These are phyloP conservation scores for Xylaria sp. DNA, from an alignment of 2,329 filamentous ascomycete genomes.

Conservation along the genomic window DNA sequence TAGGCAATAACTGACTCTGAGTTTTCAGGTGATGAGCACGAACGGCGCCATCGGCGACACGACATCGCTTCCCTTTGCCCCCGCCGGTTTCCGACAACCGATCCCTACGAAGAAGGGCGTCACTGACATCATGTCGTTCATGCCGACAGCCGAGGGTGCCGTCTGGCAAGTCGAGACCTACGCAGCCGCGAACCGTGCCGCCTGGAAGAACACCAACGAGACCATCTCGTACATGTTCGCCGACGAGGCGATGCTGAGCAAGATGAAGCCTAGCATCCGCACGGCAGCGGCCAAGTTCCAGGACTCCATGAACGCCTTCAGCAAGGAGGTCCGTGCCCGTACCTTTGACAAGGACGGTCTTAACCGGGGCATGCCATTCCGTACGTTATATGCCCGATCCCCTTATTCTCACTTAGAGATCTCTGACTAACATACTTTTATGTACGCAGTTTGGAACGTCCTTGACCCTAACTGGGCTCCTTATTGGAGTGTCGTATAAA, in stretches of 20 bases:
- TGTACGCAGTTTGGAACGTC: slow-evolving; percentile 53
- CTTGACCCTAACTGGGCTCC: slow-evolving; percentile 34
- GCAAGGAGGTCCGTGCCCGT: slow-evolving; percentile 50
- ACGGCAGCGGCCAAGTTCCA: slow-evolving; percentile 51
- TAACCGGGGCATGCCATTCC: slow-evolving; percentile 59
- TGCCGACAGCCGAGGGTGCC: slow-evolving; percentile 49
- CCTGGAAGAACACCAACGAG: slow-evolving; percentile 49
- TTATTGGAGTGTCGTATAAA: slow-evolving; percentile 35
- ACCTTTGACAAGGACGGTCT: slow-evolving; percentile 56
- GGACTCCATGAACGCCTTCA: slow-evolving; percentile 52
- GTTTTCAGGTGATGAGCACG: slow-evolving; percentile 50
- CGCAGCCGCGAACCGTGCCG: slow-evolving; percentile 55
- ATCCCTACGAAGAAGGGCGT: slow-evolving; percentile 54
- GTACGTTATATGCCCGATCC: too few relatives aligned
- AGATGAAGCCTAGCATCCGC: slow-evolving; percentile 48
- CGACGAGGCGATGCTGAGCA: slow-evolving; percentile 47
- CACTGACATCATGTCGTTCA: slow-evolving; percentile 47
- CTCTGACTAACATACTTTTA: too few relatives aligned
- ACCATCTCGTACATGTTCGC: slow-evolving; percentile 56
- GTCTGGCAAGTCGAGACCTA: slow-evolving; percentile 52
- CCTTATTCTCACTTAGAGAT: too few relatives aligned
- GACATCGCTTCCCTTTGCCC: slow-evolving; percentile 55
- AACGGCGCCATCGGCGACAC: slow-evolving; percentile 51
- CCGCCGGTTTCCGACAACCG: slow-evolving; percentile 53
- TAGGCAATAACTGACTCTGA: background rate